These are phyloP conservation scores for Dothiorella sarmentorum DNA, from an alignment of 2,329 filamentous ascomycete species.

Conservation along the genomic window DNA sequence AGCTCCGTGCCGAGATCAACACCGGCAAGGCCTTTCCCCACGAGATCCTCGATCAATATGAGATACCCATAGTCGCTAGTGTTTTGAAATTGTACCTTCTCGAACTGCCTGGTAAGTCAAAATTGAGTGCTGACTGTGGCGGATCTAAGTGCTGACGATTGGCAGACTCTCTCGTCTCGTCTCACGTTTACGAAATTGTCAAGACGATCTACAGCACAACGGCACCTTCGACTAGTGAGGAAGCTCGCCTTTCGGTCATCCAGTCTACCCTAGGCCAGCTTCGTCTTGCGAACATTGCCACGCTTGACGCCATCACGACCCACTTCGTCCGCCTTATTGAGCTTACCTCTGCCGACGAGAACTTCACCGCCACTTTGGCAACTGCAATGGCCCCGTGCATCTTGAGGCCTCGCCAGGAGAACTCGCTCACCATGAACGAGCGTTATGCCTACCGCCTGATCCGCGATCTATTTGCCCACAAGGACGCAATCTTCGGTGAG, in stretches of 20 bases:
- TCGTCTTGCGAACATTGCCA: constrained; percentile 94
- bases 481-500: constrained; percentile 92
- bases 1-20: constrained; percentile 78
- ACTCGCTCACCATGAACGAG: constrained; percentile 90
- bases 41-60: constrained; percentile 79
- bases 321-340: constrained; percentile 97
- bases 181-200: constrained; percentile 97
- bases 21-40: constrained; percentile 76
- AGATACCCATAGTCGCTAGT: constrained; percentile 90
- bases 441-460: constrained; percentile 87
- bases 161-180: constrained; percentile 92
- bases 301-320: constrained; percentile 96
- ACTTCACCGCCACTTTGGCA: constrained; percentile 73
- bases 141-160: background rate
- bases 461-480: constrained; percentile 87
- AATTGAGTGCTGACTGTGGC: background rate
- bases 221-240: constrained; percentile 63
- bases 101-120: constrained; percentile 76
- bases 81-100: constrained; percentile 91
- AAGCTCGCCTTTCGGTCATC: constrained; percentile 80
- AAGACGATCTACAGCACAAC: constrained; percentile 92
- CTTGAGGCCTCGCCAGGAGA: constrained; percentile 81
- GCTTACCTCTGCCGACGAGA: constrained; percentile 89
- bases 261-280: constrained; percentile 95
- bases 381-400: constrained; percentile 77